These are phyloP conservation scores for Aspergillus puulaauensis DNA, from an alignment of 2,329 filamentous ascomycete genomes.

Conservation along the genomic window DNA sequence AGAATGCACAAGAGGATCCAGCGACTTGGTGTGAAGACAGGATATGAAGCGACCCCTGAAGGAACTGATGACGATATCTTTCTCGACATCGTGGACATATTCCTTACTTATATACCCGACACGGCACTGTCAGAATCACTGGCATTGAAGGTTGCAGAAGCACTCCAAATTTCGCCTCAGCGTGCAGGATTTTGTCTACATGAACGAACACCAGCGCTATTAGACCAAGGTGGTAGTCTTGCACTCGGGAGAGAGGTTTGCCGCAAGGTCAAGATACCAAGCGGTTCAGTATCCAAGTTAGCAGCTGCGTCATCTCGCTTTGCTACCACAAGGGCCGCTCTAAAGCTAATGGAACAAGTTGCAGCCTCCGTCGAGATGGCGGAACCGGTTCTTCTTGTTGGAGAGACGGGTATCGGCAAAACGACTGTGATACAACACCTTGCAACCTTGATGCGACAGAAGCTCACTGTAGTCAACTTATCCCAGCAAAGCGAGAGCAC, in stretches of 20 bases:
- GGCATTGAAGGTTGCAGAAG: slow-evolving; percentile 73
- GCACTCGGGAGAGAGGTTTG: slow-evolving; percentile 67
- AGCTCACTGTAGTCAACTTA: slow-evolving; percentile 88
- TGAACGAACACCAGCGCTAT: slow-evolving; percentile 69
- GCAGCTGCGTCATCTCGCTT: slow-evolving; percentile 55
- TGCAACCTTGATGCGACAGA: slow-evolving; percentile 78
- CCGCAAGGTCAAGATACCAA: slow-evolving; percentile 53
- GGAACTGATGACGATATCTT: slow-evolving; percentile 79
- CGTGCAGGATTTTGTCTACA: slow-evolving; percentile 74
- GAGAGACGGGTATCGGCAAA: slow-evolving; percentile 97
- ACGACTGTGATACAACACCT: slow-evolving; percentile 95
- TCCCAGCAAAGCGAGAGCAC: slow-evolving; percentile 97
- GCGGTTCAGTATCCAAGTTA: slow-evolving; percentile 45
- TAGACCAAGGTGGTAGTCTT: slow-evolving; percentile 59
- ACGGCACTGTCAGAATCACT: slow-evolving; percentile 53
- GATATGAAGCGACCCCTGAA: slow-evolving; percentile 70
- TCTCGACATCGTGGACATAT: slow-evolving; percentile 89
- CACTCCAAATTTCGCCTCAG: slow-evolving; percentile 82
- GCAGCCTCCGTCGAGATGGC: slow-evolving; percentile 75
- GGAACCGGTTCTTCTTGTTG: slow-evolving; percentile 93
- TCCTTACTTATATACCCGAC: slow-evolving; percentile 76
- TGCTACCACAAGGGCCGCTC: slow-evolving; percentile 82
- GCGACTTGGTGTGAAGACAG: slow-evolving; percentile 59
- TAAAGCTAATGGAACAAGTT: slow-evolving; percentile 83
- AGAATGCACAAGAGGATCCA: slow-evolving; percentile 68